Base-by-base conservation (phyloP, 2,329 filamentous ascomycete species). In the Colletotrichum orchidophilum region DNA sequence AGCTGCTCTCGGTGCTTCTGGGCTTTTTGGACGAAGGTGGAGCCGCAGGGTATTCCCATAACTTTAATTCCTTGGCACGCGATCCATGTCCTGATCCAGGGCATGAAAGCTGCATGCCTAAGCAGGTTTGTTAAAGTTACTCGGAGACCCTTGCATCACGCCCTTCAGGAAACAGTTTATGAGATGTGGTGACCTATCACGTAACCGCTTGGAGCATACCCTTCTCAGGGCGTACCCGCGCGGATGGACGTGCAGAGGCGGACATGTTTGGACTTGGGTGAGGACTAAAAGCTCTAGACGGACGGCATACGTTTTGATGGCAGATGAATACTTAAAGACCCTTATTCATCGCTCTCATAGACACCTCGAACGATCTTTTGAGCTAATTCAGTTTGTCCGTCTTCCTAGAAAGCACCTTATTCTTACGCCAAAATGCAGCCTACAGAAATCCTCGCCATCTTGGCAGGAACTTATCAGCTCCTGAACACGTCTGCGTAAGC, bases 391-490 rank as follows among this genome's bases (percentile, higher is more conserved):
- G 13, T 50, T 29, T 27, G n/a, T 50, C 27, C 58, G 31, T 7
- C n/a, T 12, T 50, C 13, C 0, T 7, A 26, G 13, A 18, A 50
- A 29, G 0, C 4, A 29, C 46, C 12, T 33, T 46, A n/a, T 31
- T 18, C 12, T n/a, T n/a, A 50, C 42, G 21, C 5, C 33, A 58
- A 58, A 2, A 73, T 72, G 72, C 57, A 73, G 61, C 72, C 60
- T 11, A 63, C 69, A n/a, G 65, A 72, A 3, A 69, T 73, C 53
- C 35, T 73, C 21, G 72, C 72, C 64, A 49, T 60, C 6, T 31
- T 73, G 72, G 72, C 72, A 12, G 72, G 72, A 1, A 73, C 72
- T 12, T 73, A 73, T 61, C 55, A 57, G 8, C 72, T 73, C 11
- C 64, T 73, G 18, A 73, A 73, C n/a, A 73, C 72, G 7, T 70